A percentile compares a stretch with the other conserved stretches of the same genome.
Conservation (phyloP, 257 asterid species). For the Capsicum chinense region DNA sequence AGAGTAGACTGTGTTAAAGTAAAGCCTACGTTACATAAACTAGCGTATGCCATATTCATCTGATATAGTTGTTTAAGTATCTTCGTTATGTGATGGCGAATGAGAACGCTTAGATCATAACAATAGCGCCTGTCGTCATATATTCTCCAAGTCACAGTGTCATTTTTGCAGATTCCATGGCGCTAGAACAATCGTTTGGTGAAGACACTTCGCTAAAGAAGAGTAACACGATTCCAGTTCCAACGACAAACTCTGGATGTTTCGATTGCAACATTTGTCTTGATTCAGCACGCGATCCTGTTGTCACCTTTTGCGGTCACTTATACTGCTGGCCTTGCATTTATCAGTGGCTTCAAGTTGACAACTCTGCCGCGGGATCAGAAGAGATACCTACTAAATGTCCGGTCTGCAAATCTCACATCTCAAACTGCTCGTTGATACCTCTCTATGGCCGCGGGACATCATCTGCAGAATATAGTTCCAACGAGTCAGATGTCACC, state of each 20-base stretch:
- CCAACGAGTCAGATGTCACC: not conserved
- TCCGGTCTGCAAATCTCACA: constrained; percentile 46
- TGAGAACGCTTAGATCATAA: not conserved
- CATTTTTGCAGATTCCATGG: constrained; percentile 57
- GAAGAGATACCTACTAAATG: constrained; percentile 38
- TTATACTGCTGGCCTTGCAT: constrained; percentile 96
- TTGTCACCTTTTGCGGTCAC: constrained; percentile 85
- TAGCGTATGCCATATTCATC: not conserved
- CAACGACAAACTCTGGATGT: constrained; percentile 49
- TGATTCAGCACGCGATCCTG: constrained; percentile 79
- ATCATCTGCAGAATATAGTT: not conserved
- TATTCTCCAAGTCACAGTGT: no score
- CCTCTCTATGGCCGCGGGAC: constrained; percentile 48
- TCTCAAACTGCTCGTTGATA: constrained; percentile 38
- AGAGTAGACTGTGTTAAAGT: not conserved
- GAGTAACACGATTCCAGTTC: constrained; percentile 39
- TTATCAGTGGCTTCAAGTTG: constrained; percentile 46
- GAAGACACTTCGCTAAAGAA: constrained; percentile 47
- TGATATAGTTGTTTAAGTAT: not conserved
- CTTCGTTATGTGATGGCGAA: not conserved
- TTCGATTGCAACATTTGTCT: constrained; percentile 89
- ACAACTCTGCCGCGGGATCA: constrained; percentile 23
- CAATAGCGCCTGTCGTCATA: not conserved
- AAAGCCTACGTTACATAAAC: not conserved
- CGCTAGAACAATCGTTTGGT: constrained; percentile 48